Evolutionary conservation across 2,329 filamentous ascomycete genomes (phyloP), one percentile per base, ranked within the genome.

Genomic region (Chaetomium sp.): DNA sequence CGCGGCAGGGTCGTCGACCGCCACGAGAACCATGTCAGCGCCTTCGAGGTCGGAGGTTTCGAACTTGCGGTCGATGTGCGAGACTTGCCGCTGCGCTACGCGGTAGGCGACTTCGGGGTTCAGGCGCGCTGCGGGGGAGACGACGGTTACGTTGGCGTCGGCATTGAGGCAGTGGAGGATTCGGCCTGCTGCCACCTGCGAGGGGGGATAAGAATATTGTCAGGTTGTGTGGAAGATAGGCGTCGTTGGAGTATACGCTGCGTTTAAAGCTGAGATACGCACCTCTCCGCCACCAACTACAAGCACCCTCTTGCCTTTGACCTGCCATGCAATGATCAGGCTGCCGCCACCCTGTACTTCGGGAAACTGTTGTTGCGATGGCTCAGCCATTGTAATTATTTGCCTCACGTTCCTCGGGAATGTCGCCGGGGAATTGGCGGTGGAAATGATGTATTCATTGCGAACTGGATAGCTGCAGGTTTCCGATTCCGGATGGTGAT

Each of bases 211-310:
- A 34, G 9, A 2, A 35, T 8, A 7, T 49, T 6, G 42, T 54
- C 55, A 8, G n/a, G 27, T 8, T 10, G n/a, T 4, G 4, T 10
- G 6, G 12, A 35, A 10, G n/a, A 11, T 5, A 12, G 40, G 27
- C 27, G 40, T 11, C 5, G 4, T 8, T 6, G 6, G 40, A 6
- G 6, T 33, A 2, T 45, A 33, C 5, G 11, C 43, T 32, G 43
- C 4, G 19, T 11, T 45, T 32, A 8, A 27, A 46, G 32, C 14
- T 27, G 19, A 27, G 32, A 6, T n/a, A 70, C 81, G 64, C 76
- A 95, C 92, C 80, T 97, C 92, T 71, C 94, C 94, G 65, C 94
- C 94, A 61, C 94, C 94, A 6, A 99, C 84, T 4, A 99, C 88
- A n/a, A 99, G 76, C 12, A 97, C 87, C 61, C 85, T 84, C 73